Evolutionary conservation across 176 grass and related monocot species (phyloP).

Genomic region (Triticum aestivum): DNA sequence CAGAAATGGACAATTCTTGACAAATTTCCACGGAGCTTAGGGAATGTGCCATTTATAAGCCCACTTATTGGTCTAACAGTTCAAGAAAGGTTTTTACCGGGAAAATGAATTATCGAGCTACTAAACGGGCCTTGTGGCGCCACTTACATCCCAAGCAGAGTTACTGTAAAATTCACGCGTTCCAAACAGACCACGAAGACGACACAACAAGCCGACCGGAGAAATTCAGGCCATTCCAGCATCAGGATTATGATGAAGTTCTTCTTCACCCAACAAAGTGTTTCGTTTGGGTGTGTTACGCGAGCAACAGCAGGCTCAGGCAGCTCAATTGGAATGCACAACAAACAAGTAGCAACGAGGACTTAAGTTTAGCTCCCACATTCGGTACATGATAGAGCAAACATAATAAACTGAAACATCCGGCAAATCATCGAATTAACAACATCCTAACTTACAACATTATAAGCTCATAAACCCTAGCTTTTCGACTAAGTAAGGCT

Average conservation of each 20-base stretch:
- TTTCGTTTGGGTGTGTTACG: background rate
- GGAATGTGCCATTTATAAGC: too few relatives aligned
- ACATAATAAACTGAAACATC: background rate
- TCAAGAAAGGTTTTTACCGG: too few relatives aligned
- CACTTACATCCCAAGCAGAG: too few relatives aligned
- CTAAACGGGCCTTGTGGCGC: too few relatives aligned
- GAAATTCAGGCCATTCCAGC: background rate
- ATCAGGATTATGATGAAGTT: background rate
- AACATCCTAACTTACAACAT: background rate
- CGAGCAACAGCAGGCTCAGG: background rate
- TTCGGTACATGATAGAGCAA: background rate
- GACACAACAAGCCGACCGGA: too few relatives aligned
- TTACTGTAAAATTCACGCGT: too few relatives aligned
- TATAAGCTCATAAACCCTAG: background rate
- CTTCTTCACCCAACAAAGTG: background rate
- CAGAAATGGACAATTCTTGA: too few relatives aligned
- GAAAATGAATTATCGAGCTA: too few relatives aligned
- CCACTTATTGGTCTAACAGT: too few relatives aligned
- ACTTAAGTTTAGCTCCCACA: background rate
- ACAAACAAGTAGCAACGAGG: background rate
- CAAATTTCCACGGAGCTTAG: too few relatives aligned
- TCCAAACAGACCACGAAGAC: too few relatives aligned
- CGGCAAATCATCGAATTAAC: background rate
- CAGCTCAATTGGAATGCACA: background rate
- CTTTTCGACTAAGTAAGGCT: background rate